These are phyloP conservation scores for Adansonia rubrostipa DNA, from an alignment of 441 rosid genomes.

Conservation along the genomic window DNA sequence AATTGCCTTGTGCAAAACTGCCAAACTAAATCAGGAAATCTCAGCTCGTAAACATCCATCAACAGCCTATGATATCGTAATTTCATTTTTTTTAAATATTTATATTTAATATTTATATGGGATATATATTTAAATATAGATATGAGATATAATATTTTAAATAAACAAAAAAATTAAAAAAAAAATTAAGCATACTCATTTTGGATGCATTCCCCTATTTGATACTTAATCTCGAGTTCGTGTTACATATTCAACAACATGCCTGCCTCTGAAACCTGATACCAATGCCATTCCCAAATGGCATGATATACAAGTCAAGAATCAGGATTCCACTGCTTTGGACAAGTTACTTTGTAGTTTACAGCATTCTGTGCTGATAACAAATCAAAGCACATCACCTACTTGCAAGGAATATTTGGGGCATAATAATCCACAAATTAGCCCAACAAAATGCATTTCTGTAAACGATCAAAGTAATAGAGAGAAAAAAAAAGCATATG, in stretches of 20 bases:
- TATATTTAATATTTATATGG: no score
- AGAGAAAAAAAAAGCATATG: neutral
- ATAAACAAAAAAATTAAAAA: no score
- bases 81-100: no score
- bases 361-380: neutral
- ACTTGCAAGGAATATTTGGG: neutral
- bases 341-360: neutral
- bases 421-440: neutral
- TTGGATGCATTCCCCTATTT: no score
- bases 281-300: neutral
- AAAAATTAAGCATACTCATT: neutral
- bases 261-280: slow-evolving; percentile 2
- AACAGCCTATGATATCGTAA: neutral
- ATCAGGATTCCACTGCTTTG: neutral
- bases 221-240: no score
- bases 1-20: neutral
- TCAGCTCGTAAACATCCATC: neutral
- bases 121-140: no score
- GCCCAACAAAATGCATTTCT: slow-evolving; percentile 9
- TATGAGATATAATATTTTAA: no score
- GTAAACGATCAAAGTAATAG: neutral
- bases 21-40: neutral
- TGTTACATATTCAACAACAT: neutral
- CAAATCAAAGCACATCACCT: neutral
- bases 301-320: neutral